Evolutionary conservation across 805 yeast species (phyloP), one percentile per base, ranked within the genome.

Genomic region (Yamadazyma phyllophila): DNA sequence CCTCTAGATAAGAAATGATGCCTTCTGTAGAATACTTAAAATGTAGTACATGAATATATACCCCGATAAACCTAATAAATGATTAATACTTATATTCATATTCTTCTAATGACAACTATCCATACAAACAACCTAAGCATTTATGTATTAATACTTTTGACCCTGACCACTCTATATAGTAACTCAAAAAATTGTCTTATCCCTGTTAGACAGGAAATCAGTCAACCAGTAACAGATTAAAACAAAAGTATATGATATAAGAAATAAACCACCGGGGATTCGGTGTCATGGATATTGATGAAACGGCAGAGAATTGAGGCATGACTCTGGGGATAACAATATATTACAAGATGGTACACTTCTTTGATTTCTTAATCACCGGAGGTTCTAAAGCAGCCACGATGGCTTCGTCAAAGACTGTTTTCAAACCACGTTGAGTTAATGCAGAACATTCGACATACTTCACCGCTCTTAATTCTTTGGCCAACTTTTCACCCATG

Each of bases 381-480:
- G 98, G 97, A 40, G 98, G 98, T 65, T 92, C 98, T 53, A 94
- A 78, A 24, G 98, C 97, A 42, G 98, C 97, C 41, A 94, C 97
- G 48, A 94, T 94, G 20, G 98, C 98, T 71, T 90, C 97, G 65
- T 94, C 98, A 70, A 92, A 92, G n/a, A 92, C 97, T 55, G 95
- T 90, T 72, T 92, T 94, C 66, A 94, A 79, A 11, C 99, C 99
- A 64, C 90, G 83, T 71, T 92, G 99, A 42, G 97, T 94, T 62
- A 94, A 78, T 8, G 99, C 99, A 9, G 97, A 91, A 69, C 99
- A 92, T 71, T 92, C 99, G 37, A 92, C 96, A 68, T 92, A 92
- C 68, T 92, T 91, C 42, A 94, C 96, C 13, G 97, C 98, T 55
- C 94, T 85, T 58, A 91, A 77, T 58, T 92, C 97, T 68, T 87